Conservation (phyloP, 305 asterid species). For the Fraxinus ornus region DNA sequence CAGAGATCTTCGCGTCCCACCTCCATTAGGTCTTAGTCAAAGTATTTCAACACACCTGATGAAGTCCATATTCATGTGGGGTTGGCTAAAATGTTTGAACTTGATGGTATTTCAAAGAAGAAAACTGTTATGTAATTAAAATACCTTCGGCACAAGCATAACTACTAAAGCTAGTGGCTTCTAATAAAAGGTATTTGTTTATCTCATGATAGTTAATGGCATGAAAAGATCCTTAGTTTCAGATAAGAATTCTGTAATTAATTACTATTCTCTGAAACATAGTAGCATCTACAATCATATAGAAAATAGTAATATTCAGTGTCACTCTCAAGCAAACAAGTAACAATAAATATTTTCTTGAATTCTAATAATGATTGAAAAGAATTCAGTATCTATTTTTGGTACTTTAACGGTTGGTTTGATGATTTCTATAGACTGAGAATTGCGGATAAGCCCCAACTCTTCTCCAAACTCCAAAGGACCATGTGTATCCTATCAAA, state of each 20-base stretch:
- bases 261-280: neutral
- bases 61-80: neutral
- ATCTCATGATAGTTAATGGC: neutral
- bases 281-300: neutral
- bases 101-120: neutral
- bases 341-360: neutral
- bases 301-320: neutral
- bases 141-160: neutral
- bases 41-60: neutral
- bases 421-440: neutral
- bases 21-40: neutral
- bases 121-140: neutral
- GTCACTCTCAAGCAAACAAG: neutral
- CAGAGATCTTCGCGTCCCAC: neutral
- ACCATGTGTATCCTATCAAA: conserved; percentile 12
- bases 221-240: neutral
- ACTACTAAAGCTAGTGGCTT: neutral
- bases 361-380: neutral
- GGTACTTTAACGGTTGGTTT: neutral
- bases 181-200: neutral
- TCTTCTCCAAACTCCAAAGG: neutral
- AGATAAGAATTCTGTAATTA: neutral
- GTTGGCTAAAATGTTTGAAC: neutral
- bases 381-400: neutral
- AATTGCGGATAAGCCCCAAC: neutral